Conservation (phyloP, 257 asterid species). For the Catharanthus roseus region DNA sequence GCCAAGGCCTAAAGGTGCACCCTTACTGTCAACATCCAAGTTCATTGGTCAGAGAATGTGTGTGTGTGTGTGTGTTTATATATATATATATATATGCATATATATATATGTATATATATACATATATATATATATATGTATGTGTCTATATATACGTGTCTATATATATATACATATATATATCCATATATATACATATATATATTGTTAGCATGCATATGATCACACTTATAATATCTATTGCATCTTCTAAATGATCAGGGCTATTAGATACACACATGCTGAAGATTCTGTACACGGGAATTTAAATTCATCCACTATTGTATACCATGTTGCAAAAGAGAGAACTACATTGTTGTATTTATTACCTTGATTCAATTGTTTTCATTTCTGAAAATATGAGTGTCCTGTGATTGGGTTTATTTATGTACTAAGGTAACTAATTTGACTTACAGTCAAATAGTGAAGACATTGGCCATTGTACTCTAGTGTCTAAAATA, state of each 20-base stretch:
- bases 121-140: too few species aligned
- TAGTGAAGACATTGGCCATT: not conserved
- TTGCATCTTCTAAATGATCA: not conserved
- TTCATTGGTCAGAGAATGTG: not conserved
- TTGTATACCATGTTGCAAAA: not conserved
- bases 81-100: too few species aligned
- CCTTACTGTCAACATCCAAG: not conserved
- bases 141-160: too few species aligned
- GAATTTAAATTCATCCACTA: not conserved
- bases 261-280: not conserved
- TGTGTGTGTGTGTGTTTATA: too few species aligned
- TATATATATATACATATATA: too few species aligned
- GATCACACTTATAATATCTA: not conserved
- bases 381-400: not conserved
- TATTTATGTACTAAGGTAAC: not conserved
- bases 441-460: not conserved
- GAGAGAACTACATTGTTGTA: not conserved
- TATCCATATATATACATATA: too few species aligned
- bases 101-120: too few species aligned
- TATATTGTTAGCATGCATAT: not conserved
- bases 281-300: not conserved
- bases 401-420: not conserved
- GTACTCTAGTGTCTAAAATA: not conserved
- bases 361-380: not conserved
- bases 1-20: conserved; percentile 90